A percentile compares a stretch with the other conserved stretches of the same genome.
Conservation (phyloP, 148 eudicot species). For the Silene latifolia region DNA sequence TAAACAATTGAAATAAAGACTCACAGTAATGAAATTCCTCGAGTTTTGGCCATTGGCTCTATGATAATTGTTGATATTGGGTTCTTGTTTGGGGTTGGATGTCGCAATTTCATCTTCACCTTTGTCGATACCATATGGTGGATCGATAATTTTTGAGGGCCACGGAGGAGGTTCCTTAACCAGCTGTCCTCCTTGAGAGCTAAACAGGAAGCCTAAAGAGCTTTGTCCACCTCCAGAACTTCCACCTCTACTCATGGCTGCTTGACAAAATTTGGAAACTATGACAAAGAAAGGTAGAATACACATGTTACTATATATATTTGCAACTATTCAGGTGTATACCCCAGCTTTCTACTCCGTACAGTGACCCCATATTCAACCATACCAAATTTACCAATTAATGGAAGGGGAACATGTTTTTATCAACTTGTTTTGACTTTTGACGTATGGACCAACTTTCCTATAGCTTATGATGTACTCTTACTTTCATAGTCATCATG, state of each 20-base stretch:
- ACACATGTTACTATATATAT: too few relatives aligned
- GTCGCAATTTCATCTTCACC: constrained; percentile 22
- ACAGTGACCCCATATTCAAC: background rate
- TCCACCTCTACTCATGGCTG: constrained; percentile 60
- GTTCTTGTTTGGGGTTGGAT: constrained; percentile 20
- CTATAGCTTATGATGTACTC: too few relatives aligned
- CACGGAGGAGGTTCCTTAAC: constrained; percentile 31
- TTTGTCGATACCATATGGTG: constrained; percentile 56
- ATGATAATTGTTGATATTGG: constrained; percentile 26
- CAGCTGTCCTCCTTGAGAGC: constrained; percentile 31
- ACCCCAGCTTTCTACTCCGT: background rate
- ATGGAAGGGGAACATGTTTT: too few relatives aligned
- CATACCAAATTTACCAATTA: too few relatives aligned
- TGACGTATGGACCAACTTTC: too few relatives aligned
- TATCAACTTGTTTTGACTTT: too few relatives aligned
- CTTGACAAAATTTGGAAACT: background rate
- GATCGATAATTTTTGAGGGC: constrained; percentile 30
- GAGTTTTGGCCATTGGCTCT: constrained; percentile 46
- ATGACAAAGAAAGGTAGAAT: background rate
- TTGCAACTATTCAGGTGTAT: too few relatives aligned
- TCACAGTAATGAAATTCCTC: constrained; percentile 57
- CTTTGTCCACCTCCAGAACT: constrained; percentile 83
- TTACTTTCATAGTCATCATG: too few relatives aligned
- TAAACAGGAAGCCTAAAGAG: constrained; percentile 72
- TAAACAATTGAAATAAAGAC: constrained; percentile 8